phyloP scores from a whole-genome alignment of 192 early-diverging fungal genomes.

The Hyaloraphidium curvatum region DNA sequence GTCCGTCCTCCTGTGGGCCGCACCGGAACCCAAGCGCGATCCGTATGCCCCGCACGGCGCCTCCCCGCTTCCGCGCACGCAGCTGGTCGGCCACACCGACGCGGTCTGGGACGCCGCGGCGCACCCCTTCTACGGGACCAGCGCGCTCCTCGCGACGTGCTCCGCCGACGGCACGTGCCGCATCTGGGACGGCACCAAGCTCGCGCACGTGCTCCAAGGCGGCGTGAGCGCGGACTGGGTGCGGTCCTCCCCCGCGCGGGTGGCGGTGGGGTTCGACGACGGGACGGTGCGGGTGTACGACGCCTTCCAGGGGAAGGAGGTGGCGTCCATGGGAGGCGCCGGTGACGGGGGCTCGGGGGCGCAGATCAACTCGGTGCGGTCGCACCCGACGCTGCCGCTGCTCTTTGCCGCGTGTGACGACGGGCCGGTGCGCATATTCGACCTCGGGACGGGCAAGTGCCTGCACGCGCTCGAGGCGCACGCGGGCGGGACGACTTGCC shows the following conservation, averaged over 20 bases:
- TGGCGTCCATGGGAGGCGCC: constrained; percentile 32
- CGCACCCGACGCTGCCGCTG: constrained; percentile 51
- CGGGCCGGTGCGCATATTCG: constrained; percentile 50
- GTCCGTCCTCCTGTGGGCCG: constrained; percentile 41
- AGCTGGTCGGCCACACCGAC: constrained; percentile 63
- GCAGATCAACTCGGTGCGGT: constrained; percentile 58
- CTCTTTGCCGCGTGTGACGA: constrained; percentile 63
- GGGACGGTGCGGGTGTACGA: constrained; percentile 49
- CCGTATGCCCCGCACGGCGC: no score
- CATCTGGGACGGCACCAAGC: constrained; percentile 38
- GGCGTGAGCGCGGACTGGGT: constrained; percentile 41
- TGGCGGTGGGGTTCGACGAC: constrained; percentile 45
- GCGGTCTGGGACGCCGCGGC: constrained; percentile 67
- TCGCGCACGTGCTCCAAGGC: background rate
- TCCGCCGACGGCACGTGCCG: constrained; percentile 65
- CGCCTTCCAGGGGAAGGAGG: constrained; percentile 16
- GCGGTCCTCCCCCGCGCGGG: constrained; percentile 27
- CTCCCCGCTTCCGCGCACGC: no score
- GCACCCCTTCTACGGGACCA: constrained; percentile 28
- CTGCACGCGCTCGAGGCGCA: constrained; percentile 42
- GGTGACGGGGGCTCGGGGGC: constrained; percentile 37
- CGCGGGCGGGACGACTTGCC: constrained; percentile 38
- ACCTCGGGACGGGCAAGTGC: constrained; percentile 41
- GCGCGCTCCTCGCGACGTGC: constrained; percentile 41
- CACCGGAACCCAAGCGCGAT: constrained; percentile 30